phyloP scores from a whole-genome alignment of 2,329 filamentous ascomycete species.

The Neophaeococcomyces mojaviensis region DNA sequence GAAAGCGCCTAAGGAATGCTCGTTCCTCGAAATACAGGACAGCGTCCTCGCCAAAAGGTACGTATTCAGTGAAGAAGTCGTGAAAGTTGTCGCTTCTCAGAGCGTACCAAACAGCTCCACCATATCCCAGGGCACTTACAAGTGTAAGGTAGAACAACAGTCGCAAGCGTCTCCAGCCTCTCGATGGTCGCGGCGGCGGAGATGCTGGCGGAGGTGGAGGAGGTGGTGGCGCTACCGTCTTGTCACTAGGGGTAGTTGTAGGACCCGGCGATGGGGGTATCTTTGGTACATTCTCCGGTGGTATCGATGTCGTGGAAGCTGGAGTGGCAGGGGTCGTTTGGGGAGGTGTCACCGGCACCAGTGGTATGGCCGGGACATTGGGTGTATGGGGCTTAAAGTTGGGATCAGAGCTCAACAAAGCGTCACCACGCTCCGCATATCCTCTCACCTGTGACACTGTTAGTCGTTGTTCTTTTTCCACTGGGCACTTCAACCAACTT shows the following conservation, averaged over 20 bases:
- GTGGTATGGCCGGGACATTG: constrained; percentile 15
- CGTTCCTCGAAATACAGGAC: constrained; percentile 94
- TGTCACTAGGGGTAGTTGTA: constrained; percentile 27
- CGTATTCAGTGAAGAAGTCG: constrained; percentile 96
- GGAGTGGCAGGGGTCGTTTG: constrained; percentile 25
- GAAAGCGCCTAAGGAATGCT: constrained; percentile 84
- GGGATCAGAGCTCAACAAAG: constrained; percentile 21
- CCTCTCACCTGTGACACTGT: constrained; percentile 16
- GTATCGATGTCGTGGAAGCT: constrained; percentile 41
- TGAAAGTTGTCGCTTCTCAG: constrained; percentile 96
- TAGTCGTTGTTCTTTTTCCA: constrained; percentile 9
- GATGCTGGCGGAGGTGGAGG: constrained; percentile 32
- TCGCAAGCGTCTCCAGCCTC: constrained; percentile 64
- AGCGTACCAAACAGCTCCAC: constrained; percentile 84
- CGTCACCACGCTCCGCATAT: constrained; percentile 19
- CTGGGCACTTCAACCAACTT: constrained; percentile 12
- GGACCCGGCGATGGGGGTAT: constrained; percentile 30
- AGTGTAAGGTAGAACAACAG: constrained; percentile 70
- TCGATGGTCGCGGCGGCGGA: constrained; percentile 41
- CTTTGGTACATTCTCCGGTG: constrained; percentile 42
- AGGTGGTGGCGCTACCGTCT: constrained; percentile 23
- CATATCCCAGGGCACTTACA: constrained; percentile 70
- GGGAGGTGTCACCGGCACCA: constrained; percentile 18
- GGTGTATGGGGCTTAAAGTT: constrained; percentile 11
- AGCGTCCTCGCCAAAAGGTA: constrained; percentile 88